Evolutionary conservation across 768 basidiomycete genomes (phyloP).

Genomic region (Porphyrellus cyaneotinctus): DNA sequence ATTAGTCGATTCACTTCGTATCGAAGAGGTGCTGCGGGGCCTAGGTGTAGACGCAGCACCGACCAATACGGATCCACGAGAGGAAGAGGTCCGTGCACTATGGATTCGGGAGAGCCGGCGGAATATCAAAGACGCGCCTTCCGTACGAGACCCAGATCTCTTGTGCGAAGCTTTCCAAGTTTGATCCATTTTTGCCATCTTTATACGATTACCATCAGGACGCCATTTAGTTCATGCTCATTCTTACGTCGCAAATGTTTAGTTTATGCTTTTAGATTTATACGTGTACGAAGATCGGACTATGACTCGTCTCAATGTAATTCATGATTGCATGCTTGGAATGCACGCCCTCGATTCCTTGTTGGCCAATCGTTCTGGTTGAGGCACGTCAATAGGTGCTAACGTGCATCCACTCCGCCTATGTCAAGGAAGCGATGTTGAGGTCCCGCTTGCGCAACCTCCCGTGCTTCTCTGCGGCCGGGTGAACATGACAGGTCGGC

Average conservation of each 20-base stretch:
- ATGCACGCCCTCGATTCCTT: not conserved
- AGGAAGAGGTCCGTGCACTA: slow-evolving; percentile 42
- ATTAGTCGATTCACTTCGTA: slow-evolving; percentile 58
- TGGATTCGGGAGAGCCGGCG: slow-evolving; percentile 40
- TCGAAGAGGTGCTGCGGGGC: slow-evolving; percentile 68
- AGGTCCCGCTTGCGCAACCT: too few species aligned
- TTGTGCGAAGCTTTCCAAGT: too few species aligned
- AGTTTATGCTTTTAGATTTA: slow-evolving; percentile 27
- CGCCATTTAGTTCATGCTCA: slow-evolving; percentile 4
- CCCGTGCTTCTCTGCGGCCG: too few species aligned
- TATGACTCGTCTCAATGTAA: slow-evolving; percentile 9
- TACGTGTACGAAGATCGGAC: slow-evolving; percentile 3
- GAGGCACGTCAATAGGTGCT: slow-evolving; percentile 51
- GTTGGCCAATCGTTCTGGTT: slow-evolving; percentile 62
- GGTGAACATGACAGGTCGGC: too few species aligned
- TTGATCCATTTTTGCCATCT: slow-evolving; percentile 16
- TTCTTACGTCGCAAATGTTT: slow-evolving; percentile 8
- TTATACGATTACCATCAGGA: slow-evolving; percentile 6
- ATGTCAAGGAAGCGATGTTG: too few species aligned
- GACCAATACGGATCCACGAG: slow-evolving; percentile 33
- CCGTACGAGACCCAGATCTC: slow-evolving; percentile 3
- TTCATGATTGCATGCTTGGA: slow-evolving; percentile 6
- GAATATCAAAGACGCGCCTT: slow-evolving; percentile 33
- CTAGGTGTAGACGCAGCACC: slow-evolving; percentile 39
- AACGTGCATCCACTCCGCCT: slow-evolving; percentile 52